Evolutionary conservation across 139 green algal species (phyloP).

Genomic region (Zygnema circumcarinatum): DNA sequence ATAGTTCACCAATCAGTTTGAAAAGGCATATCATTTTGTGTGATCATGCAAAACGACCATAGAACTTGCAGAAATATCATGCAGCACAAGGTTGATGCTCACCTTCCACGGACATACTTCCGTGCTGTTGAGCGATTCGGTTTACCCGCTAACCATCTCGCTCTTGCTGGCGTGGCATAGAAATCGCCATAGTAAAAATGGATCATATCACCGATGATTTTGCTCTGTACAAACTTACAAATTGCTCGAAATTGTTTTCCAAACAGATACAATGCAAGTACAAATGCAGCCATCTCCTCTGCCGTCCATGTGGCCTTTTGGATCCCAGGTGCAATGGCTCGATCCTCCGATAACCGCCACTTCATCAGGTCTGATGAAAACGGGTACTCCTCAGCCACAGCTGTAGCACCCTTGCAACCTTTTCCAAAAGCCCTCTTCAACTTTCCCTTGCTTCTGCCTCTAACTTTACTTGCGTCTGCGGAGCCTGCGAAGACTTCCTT

Average conservation of each 20-base stretch:
- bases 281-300: constrained; percentile 22
- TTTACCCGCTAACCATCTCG: constrained; percentile 4
- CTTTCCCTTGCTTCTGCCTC: not conserved
- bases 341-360: not conserved
- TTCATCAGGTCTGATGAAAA: not conserved
- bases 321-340: not conserved
- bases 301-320: not conserved
- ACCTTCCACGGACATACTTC: constrained; percentile 20
- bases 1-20: no score
- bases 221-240: constrained; percentile 3
- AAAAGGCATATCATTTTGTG: no score
- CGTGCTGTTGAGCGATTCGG: not conserved
- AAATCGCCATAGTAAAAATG: constrained; percentile 34
- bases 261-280: constrained; percentile 24
- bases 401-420: not conserved
- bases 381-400: not conserved
- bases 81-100: no score
- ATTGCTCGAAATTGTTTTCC: constrained; percentile 12
- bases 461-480: not conserved
- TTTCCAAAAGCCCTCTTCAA: not conserved
- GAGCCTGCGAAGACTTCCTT: not conserved
- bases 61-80: no score
- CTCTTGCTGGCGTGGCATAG: not conserved
- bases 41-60: no score
- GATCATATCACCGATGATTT: constrained; percentile 8